phyloP scores from a whole-genome alignment of 73 alveolate species.

The Blepharisma japonicum region DNA sequence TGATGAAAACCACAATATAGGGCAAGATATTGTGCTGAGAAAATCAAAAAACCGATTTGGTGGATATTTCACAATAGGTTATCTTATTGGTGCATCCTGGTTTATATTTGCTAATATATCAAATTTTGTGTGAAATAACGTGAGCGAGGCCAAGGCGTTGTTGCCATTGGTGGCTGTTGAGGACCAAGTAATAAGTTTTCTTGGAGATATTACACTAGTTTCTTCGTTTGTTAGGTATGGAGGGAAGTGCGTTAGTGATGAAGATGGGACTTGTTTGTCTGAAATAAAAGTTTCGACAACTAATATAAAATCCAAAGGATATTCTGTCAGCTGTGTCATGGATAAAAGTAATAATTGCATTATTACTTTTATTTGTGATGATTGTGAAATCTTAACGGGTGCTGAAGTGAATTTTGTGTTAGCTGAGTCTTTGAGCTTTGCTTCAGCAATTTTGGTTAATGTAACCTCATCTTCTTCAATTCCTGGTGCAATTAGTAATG shows the following conservation, averaged over 20 bases:
- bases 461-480: conserved; percentile 17
- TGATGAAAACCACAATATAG: neutral
- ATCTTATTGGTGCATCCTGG: neutral
- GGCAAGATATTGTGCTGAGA: neutral
- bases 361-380: neutral
- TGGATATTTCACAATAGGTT: neutral
- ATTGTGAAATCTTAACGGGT: neutral
- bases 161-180: neutral
- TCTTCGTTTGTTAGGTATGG: too few relatives aligned
- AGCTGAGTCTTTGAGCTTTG: neutral
- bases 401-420: neutral
- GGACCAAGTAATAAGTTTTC: too few relatives aligned
- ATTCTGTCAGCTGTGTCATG: too few relatives aligned
- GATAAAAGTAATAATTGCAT: neutral
- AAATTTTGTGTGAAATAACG: neutral
- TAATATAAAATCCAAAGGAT: too few relatives aligned
- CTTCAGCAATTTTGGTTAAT: conserved; percentile 2
- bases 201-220: too few relatives aligned
- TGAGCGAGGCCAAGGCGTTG: neutral
- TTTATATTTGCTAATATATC: neutral
- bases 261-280: too few relatives aligned
- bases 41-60: neutral
- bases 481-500: conserved; percentile 19
- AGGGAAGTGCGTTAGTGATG: too few relatives aligned
- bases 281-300: too few relatives aligned